Evolutionary conservation across 257 asterid genomes (phyloP).

Genomic region (Gynochthodes officinalis): DNA sequence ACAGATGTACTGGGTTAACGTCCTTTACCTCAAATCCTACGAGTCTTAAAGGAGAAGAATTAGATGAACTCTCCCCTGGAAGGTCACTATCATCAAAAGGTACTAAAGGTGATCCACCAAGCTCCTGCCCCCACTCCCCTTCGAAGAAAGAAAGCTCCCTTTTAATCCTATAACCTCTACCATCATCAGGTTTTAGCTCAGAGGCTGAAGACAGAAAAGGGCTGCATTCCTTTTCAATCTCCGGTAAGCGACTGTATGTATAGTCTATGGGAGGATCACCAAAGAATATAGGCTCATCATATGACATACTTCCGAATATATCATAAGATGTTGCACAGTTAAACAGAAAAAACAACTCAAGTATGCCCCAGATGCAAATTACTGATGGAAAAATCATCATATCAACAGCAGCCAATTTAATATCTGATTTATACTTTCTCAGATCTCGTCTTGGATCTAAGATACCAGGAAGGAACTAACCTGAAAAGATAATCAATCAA

Average conservation of each 20-base stretch:
- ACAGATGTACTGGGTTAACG: slow-evolving; percentile 13
- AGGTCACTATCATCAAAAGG: slow-evolving; percentile 19
- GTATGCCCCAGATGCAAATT: slow-evolving; percentile 1
- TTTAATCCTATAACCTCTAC: slow-evolving; percentile 13
- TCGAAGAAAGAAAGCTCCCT: slow-evolving; percentile 14
- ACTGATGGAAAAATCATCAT: slow-evolving; percentile 11
- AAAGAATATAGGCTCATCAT: no score
- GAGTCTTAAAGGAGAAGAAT: slow-evolving; percentile 10
- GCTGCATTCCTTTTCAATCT: slow-evolving; percentile 22
- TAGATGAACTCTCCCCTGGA: not conserved
- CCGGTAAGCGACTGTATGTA: slow-evolving; percentile 13
- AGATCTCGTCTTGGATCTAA: not conserved
- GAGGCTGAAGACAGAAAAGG: slow-evolving; percentile 23
- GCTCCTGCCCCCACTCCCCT: slow-evolving; percentile 20
- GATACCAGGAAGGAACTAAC: not conserved
- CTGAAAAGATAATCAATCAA: not conserved
- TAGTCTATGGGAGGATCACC: slow-evolving; percentile 5
- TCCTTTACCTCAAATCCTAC: slow-evolving; percentile 25
- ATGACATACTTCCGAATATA: no score
- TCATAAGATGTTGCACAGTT: slow-evolving; percentile 1
- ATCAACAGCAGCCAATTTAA: not conserved
- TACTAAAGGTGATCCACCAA: slow-evolving; percentile 10
- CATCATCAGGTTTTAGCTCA: slow-evolving; percentile 19
- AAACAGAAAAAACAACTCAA: slow-evolving; percentile 4
- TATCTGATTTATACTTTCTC: not conserved